Conservation (phyloP, 176 grass and related monocot species). For the Cenchrus americanus region DNA sequence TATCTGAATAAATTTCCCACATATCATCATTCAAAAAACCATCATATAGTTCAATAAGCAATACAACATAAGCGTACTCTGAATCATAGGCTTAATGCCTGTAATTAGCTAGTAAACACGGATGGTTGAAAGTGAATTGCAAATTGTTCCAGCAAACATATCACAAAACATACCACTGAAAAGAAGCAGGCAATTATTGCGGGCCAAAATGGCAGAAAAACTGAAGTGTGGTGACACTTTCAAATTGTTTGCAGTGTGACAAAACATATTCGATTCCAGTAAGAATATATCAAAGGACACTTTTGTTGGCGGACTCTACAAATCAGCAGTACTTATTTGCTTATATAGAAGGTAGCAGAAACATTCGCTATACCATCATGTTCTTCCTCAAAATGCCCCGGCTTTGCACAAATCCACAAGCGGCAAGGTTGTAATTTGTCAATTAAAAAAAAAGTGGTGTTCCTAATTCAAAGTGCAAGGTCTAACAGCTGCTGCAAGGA, state of each 20-base stretch:
- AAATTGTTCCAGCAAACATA: slow-evolving; percentile 14
- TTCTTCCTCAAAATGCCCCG: slow-evolving; percentile 3
- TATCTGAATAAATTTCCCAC: slow-evolving; percentile 64
- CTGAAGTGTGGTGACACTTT: neutral
- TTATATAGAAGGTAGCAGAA: slow-evolving; percentile 39
- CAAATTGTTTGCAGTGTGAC: neutral
- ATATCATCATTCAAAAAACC: slow-evolving; percentile 50
- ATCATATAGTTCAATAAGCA: slow-evolving; percentile 31
- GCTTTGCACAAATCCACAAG: neutral
- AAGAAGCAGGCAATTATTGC: neutral
- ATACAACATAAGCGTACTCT: neutral
- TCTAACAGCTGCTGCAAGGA: neutral
- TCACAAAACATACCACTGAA: slow-evolving; percentile 3
- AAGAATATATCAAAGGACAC: slow-evolving; percentile 29
- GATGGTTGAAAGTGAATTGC: neutral
- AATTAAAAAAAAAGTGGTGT: neutral
- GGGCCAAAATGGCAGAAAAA: neutral
- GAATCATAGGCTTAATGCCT: slow-evolving; percentile 10
- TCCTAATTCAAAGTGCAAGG: neutral
- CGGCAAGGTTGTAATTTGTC: neutral
- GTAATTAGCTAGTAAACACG: slow-evolving; percentile 7
- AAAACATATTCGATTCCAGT: neutral
- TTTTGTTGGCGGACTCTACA: slow-evolving; percentile 34
- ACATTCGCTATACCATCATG: slow-evolving; percentile 8
- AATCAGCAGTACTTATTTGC: slow-evolving; percentile 36